Evolutionary conservation across 164 flowering plant genomes (phyloP).

Genomic region (Magnolia kwangsiensis): DNA sequence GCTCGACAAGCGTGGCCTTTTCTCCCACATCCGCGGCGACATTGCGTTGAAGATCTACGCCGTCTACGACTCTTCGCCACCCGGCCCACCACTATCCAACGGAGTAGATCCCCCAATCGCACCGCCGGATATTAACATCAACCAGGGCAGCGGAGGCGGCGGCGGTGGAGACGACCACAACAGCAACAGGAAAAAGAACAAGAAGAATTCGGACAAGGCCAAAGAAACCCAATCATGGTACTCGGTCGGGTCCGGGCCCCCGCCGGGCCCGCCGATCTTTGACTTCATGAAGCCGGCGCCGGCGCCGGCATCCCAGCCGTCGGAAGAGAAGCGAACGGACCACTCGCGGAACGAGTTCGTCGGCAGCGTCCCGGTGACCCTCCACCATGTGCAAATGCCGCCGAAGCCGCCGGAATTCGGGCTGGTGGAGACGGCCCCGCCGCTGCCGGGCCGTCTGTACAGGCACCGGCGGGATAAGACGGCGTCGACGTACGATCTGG

Average conservation of each 20-base stretch:
- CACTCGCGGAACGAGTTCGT: constrained; percentile 34
- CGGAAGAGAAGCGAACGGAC: constrained; percentile 36
- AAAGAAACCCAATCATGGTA: constrained; percentile 53
- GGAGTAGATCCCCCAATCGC: neutral
- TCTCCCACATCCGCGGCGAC: constrained; percentile 76
- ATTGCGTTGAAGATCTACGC: constrained; percentile 50
- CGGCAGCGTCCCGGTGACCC: neutral
- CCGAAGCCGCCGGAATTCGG: constrained; percentile 48
- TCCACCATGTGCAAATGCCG: constrained; percentile 40
- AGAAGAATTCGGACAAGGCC: constrained; percentile 9
- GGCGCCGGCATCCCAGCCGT: neutral
- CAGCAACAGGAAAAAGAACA: constrained; percentile 37
- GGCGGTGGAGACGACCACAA: neutral
- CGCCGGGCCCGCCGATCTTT: neutral
- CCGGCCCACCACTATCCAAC: constrained; percentile 6
- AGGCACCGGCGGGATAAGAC: constrained; percentile 54
- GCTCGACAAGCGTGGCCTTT: constrained; percentile 77
- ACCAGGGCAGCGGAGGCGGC: neutral
- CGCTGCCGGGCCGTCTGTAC: constrained; percentile 59
- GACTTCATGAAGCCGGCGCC: constrained; percentile 1
- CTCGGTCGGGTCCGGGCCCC: constrained; percentile 43
- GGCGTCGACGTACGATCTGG: constrained; percentile 65
- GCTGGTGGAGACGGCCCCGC: constrained; percentile 72
- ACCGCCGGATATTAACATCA: neutral
- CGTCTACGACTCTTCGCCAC: constrained; percentile 15